Conservation (phyloP, 2,329 filamentous ascomycete genomes). For the Trichoderma koningiopsis region DNA sequence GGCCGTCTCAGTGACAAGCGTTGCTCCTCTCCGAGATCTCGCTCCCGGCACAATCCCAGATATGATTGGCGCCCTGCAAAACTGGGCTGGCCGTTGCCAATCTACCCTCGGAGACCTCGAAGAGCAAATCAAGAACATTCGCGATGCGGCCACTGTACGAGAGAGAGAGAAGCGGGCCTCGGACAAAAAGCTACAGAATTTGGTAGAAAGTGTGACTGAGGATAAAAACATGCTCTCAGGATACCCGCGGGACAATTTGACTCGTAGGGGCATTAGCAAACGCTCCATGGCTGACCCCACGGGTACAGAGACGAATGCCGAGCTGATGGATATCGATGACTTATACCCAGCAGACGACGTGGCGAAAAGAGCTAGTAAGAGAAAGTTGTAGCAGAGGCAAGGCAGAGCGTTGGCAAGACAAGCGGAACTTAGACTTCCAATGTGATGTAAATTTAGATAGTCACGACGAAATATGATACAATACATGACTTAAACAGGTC, state of each 20-base stretch:
- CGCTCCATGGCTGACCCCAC: constrained; percentile 46
- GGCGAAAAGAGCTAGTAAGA: constrained; percentile 55
- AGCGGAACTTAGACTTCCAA: constrained; percentile 12
- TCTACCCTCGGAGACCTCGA: constrained; percentile 75
- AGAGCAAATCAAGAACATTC: constrained; percentile 69
- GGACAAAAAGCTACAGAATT: constrained; percentile 50
- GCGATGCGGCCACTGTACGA: constrained; percentile 56
- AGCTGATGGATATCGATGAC: constrained; percentile 60
- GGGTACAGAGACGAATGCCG: constrained; percentile 44
- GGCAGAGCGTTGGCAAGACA: constrained; percentile 18
- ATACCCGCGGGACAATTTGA: constrained; percentile 32
- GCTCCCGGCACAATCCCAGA: constrained; percentile 69
- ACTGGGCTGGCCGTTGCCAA: constrained; percentile 80
- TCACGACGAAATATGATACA: constrained; percentile 33
- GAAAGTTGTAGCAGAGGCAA: constrained; percentile 50
- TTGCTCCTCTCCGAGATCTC: constrained; percentile 85
- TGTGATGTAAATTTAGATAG: constrained; percentile 27
- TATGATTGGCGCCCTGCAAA: constrained; percentile 68
- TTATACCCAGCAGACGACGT: constrained; percentile 50
- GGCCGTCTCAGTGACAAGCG: constrained; percentile 74
- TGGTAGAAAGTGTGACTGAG: constrained; percentile 52
- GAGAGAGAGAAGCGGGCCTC: constrained; percentile 53
- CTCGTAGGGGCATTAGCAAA: constrained; percentile 37
- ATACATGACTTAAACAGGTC: constrained; percentile 32
- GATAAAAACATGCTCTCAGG: constrained; percentile 39